Evolutionary conservation across 2,329 filamentous ascomycete species (phyloP), one percentile per base, ranked within the genome.

Genomic region (Fusarium kyushuense): DNA sequence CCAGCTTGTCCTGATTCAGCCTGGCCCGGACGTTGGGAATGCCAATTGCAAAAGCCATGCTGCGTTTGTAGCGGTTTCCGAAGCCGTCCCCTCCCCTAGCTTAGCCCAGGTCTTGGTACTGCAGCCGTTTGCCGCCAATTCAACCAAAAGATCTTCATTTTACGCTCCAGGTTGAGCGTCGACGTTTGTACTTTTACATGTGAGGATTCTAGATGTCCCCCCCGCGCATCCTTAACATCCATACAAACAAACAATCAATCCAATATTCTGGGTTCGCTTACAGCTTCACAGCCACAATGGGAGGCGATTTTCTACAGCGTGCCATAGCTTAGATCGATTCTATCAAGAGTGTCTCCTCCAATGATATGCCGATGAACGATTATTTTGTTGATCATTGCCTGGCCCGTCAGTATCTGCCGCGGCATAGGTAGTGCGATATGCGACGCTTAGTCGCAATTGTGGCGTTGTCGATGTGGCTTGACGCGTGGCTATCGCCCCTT

Each of bases 1-100:
- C 53, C 65, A 54, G 54, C 70, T 69, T 74, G 52, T 16, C 72
- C 65, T 56, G 48, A 65, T 74, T 45, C 41, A 73, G 70, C 35
- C 42, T 72, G 67, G 68, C 38, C 27, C 42, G 29, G 43, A 63
- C 56, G 55, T 63, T 69, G 51, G 65, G 61, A 69, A 69, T 69
- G 65, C 52, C 61, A 56, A 66, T 69, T 45, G 32, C 35, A 65
- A 69, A 60, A 58, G 41, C 65, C 58, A 65, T 69, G 33, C 58
- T 71, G 58, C 58, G 67, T 62, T 61, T 35, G 58, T 68, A 58
- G 51, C 63, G 51, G 58, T 57, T 66, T 68, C 70, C 70, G 62
- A 72, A 65, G 52, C 30, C 58, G 45, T 58, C 69, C 57, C 55
- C 54, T 41, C 14, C 16, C 25, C 47, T 51, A 51, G n/a, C 13